Base-by-base conservation (phyloP, 495 filamentous ascomycete genomes). In the Patellaria atrata region DNA sequence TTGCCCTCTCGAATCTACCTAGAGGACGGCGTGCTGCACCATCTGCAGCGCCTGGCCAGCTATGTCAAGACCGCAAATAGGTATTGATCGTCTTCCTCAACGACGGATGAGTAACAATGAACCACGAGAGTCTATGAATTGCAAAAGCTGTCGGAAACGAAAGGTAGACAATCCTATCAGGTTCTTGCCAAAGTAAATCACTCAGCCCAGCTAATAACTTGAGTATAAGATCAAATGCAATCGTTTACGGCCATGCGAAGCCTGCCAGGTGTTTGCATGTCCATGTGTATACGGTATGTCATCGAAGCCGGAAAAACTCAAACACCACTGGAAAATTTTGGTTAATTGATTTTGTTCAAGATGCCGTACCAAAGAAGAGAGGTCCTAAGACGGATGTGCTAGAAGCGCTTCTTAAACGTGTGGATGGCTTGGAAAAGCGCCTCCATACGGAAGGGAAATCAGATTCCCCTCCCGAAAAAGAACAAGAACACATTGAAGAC, bases 41-140 rank as follows among this genome's bases (percentile, higher is more conserved):
- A 33, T 59, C 34, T 21, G 35, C 23, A 20, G 17, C 24, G 30
- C n/a, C n/a, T n/a, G n/a, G n/a, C n/a, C n/a, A n/a, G 20, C 27
- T 47, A 75, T 79, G 70, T 73, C 76, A 44, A 70, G 81, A 45
- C 77, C 79, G 18, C 79, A 82, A 65, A 73, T 87, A 52, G 79
- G 79, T 57, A 89, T 89, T 56, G 80, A 84, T 58, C 72, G 82
- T 45, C 60, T 91, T 44, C 77, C 80, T 24, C 65, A 73, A 21
- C 73, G 81, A 34, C 74, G 79, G 28, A 62, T 71, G 58, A 74
- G 68, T n/a, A n/a, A n/a, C 60, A 71, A 70, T 50, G 79, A 85
- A 50, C 79, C 77, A 15, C 75, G 81, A 44, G 80, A 87, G 61
- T 77, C 80, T 13, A 91, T 91, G 82, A 91, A 91, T 56, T 91